Conservation (phyloP, 2,329 filamentous ascomycete genomes). For the Corinectria fuckeliana region DNA sequence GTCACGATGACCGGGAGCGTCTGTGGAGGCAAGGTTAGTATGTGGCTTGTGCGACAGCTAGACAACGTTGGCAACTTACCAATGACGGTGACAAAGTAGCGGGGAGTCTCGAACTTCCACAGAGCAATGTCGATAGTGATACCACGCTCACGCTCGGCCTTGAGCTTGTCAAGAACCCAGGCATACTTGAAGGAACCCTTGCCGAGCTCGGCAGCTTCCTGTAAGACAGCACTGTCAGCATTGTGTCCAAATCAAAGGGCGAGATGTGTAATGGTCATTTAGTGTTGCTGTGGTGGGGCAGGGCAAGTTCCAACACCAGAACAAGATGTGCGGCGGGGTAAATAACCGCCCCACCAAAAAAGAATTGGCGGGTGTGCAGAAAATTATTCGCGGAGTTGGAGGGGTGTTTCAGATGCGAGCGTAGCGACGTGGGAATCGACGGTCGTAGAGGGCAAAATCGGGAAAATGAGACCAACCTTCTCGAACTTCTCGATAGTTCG, state of each 20-base stretch:
- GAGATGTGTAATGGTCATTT: slow-evolving; percentile 20
- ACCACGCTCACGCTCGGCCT: slow-evolving; percentile 99
- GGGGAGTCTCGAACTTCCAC: slow-evolving; percentile 99
- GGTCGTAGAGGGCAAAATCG: slow-evolving; percentile 21
- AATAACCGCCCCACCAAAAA: slow-evolving; percentile 23
- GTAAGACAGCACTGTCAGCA: slow-evolving; percentile 36
- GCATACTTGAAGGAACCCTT: slow-evolving; percentile 99
- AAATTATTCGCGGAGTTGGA: slow-evolving; percentile 16
- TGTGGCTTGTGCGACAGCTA: background rate
- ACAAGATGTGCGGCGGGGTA: slow-evolving; percentile 30
- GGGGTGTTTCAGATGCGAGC: slow-evolving; percentile 14
- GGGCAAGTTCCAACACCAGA: slow-evolving; percentile 15
- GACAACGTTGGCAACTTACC: slow-evolving; percentile 60
- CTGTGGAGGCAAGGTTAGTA: slow-evolving; percentile 53
- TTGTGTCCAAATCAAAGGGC: slow-evolving; percentile 15
- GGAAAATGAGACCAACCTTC: slow-evolving; percentile 73
- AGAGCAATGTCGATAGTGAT: slow-evolving; percentile 99
- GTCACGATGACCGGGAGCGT: slow-evolving; percentile 99
- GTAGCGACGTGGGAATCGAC: slow-evolving; percentile 24
- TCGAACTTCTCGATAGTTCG: slow-evolving; percentile 99
- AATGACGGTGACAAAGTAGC: slow-evolving; percentile 98
- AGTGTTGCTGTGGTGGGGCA: slow-evolving; percentile 8
- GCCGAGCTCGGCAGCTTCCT: slow-evolving; percentile 98
- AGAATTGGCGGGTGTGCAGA: slow-evolving; percentile 23
- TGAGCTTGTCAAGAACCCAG: slow-evolving; percentile 99